Evolutionary conservation across 306 rosid genomes (phyloP).

Genomic region (Rubus idaeus): DNA sequence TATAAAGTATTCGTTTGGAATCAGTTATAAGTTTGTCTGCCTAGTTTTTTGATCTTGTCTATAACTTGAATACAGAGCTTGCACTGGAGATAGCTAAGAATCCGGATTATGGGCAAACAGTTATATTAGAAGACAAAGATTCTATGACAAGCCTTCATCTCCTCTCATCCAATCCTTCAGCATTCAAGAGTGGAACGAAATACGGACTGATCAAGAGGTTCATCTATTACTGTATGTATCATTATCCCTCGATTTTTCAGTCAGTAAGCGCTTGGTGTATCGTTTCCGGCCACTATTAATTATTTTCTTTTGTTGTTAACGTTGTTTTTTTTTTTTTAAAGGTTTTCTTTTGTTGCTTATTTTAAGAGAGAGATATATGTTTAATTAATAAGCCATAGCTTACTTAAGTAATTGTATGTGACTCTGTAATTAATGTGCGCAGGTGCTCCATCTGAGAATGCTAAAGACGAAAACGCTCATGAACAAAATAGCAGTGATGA

Average conservation of each 20-base stretch:
- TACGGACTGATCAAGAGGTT: conserved; percentile 6
- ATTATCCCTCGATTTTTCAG: too few relatives aligned
- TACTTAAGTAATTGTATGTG: too few relatives aligned
- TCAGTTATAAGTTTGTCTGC: too few relatives aligned
- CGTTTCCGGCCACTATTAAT: too few relatives aligned
- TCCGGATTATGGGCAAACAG: neutral
- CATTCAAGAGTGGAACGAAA: conserved; percentile 12
- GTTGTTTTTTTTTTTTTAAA: too few relatives aligned
- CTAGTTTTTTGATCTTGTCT: neutral
- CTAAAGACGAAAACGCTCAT: too few relatives aligned
- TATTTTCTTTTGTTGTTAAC: too few relatives aligned
- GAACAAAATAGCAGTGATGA: neutral
- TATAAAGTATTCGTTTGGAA: too few relatives aligned
- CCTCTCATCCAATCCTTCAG: conserved; percentile 12
- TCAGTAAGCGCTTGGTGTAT: too few relatives aligned
- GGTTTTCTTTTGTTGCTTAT: neutral
- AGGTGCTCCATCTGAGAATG: neutral
- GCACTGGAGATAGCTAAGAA: conserved; percentile 9
- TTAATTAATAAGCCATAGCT: too few relatives aligned
- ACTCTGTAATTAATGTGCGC: too few relatives aligned
- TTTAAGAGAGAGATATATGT: too few relatives aligned
- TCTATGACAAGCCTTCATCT: conserved; percentile 18
- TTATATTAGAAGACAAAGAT: neutral
- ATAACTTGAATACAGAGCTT: conserved; percentile 12
- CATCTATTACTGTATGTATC: neutral